Conservation (phyloP, 306 rosid genomes). For the Bauhinia variegata region DNA sequence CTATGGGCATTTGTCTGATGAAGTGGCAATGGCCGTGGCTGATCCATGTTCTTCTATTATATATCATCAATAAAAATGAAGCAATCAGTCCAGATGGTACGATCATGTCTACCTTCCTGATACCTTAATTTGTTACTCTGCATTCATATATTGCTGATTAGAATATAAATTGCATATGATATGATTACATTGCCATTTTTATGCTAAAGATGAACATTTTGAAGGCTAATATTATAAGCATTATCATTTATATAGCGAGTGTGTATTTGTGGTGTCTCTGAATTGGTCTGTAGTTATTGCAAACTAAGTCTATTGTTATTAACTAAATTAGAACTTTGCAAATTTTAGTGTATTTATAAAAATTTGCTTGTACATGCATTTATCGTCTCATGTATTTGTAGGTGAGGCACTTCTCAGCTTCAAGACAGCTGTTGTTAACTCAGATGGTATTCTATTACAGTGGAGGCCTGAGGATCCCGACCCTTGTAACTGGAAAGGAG, state of each 20-base stretch:
- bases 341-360: background rate
- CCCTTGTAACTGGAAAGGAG: constrained; percentile 94
- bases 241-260: background rate
- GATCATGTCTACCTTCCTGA: constrained; percentile 25
- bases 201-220: background rate
- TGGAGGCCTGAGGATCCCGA: constrained; percentile 95
- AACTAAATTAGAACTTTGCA: constrained; percentile 13
- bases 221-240: background rate
- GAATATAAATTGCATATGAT: constrained; percentile 15
- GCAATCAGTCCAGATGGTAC: constrained; percentile 92
- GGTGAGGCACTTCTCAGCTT: constrained; percentile 86
- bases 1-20: constrained; percentile 77
- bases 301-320: constrained; percentile 17
- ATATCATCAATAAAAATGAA: constrained; percentile 38
- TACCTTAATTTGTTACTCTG: background rate
- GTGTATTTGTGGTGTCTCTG: constrained; percentile 26
- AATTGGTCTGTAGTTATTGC: constrained; percentile 12
- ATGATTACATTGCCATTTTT: constrained; percentile 25
- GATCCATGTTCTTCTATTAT: constrained; percentile 52
- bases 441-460: constrained; percentile 70
- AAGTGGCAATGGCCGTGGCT: constrained; percentile 78
- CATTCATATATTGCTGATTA: constrained; percentile 3
- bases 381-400: constrained; percentile 40
- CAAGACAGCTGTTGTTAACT: constrained; percentile 66
- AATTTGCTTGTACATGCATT: constrained; percentile 14